Base-by-base conservation (phyloP, 768 basidiomycete genomes). In the Tricholoma terreum region DNA sequence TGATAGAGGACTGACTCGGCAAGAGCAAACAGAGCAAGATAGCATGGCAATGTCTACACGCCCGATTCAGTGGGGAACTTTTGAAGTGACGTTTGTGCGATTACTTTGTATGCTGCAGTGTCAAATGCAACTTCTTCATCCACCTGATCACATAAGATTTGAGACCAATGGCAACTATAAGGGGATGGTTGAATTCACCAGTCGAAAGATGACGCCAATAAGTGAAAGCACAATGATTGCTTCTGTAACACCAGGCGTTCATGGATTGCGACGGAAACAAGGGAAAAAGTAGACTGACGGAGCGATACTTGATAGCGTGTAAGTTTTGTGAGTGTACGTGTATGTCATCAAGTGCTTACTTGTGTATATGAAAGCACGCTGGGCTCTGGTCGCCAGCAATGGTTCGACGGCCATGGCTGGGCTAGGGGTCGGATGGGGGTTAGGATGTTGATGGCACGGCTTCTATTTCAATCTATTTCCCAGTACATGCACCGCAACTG, bases 1-100 rank as follows among this genome's bases (percentile, higher is more conserved):
- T 11, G 38, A 22, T 19, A 36, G 7, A 43, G 24, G 36, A 72
- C 82, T 51, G 67, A 92, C 91, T 90, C 90, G 56, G 89, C 92
- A 9, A 94, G 76, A 22, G 86, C 85, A 69, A 92, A 94, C 6
- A 94, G 76, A 3, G 89, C 89, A 5, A 94, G 83, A 69, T 92
- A 94, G 71, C 91, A 92, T 59, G 90, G 86, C 53, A 92, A 69
- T 11, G 91, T 92, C 87, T 90, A 50, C 17, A 52, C 15, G 34
- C 9, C 35, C 54, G 21, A 15, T 53, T 56, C 34, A 61, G 45
- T 54, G 15, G 46, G 31, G n/a, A 49, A 17, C 3, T 21, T 48
- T 36, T 33, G 2, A 14, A 35, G 6, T 27, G 42, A 48, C 5
- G 11, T 21, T 17, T 8, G 15, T 31, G 40, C 15, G 34, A 50